Evolutionary conservation across 1,139 yeast species (phyloP).

Genomic region (Taphrina deformans): DNA sequence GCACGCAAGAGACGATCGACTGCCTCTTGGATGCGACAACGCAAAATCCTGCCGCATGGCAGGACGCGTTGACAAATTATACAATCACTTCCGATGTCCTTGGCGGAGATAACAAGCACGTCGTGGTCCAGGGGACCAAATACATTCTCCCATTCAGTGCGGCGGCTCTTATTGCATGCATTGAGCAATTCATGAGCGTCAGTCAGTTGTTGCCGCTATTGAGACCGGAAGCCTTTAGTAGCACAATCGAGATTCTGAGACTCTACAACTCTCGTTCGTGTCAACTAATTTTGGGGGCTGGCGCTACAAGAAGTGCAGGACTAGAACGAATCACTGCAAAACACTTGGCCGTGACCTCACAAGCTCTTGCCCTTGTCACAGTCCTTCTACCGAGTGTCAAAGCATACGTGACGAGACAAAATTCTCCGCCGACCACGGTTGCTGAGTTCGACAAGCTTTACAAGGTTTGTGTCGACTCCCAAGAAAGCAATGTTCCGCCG

Average conservation of each 20-base stretch:
- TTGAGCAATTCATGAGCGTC: slow-evolving; percentile 52
- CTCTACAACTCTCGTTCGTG: slow-evolving; percentile 58
- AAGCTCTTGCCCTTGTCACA: slow-evolving; percentile 53
- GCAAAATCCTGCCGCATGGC: slow-evolving; percentile 57
- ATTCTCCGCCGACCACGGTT: slow-evolving; percentile 36
- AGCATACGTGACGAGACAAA: slow-evolving; percentile 40
- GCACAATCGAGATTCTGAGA: slow-evolving; percentile 56
- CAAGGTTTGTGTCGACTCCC: slow-evolving; percentile 38
- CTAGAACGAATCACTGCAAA: slow-evolving; percentile 73
- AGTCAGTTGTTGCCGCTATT: slow-evolving; percentile 47
- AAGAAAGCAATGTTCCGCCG: neutral
- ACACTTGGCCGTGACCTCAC: slow-evolving; percentile 69
- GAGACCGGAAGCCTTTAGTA: slow-evolving; percentile 46
- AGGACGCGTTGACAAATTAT: slow-evolving; percentile 37
- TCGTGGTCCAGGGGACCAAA: neutral
- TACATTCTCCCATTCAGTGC: slow-evolving; percentile 22
- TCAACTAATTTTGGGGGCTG: slow-evolving; percentile 70
- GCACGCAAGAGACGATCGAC: slow-evolving; percentile 53
- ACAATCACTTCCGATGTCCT: neutral
- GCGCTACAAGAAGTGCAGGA: slow-evolving; percentile 75
- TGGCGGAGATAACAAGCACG: neutral
- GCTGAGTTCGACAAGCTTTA: slow-evolving; percentile 50
- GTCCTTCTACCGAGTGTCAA: slow-evolving; percentile 47
- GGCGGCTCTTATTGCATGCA: slow-evolving; percentile 28
- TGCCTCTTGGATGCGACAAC: slow-evolving; percentile 57